Conservation (phyloP, 768 basidiomycete genomes). For the Psilocybe sp. region DNA sequence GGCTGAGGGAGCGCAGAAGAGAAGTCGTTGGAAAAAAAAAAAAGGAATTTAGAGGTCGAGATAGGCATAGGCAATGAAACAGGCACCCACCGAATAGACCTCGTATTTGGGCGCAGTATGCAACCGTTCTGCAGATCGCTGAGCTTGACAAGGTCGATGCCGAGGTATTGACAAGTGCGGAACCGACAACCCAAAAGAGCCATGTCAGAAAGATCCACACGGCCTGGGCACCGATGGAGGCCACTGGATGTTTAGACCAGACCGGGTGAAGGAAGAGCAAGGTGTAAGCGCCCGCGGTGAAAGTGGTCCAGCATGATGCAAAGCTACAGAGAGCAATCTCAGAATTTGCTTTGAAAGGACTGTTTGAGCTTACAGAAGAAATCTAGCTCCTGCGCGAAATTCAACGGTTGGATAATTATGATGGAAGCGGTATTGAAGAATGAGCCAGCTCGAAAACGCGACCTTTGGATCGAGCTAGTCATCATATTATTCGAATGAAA, state of each 20-base stretch:
- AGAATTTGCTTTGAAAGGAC: slow-evolving; percentile 4
- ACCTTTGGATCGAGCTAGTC: slow-evolving; percentile 28
- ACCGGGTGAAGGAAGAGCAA: slow-evolving; percentile 59
- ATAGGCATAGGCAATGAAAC: background rate
- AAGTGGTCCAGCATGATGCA: slow-evolving; percentile 56
- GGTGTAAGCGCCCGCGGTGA: slow-evolving; percentile 51
- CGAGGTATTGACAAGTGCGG: slow-evolving; percentile 48
- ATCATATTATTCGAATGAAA: background rate
- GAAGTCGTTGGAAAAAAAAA: background rate
- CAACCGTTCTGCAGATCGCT: slow-evolving; percentile 38
- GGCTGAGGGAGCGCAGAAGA: slow-evolving; percentile 20
- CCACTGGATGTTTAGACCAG: slow-evolving; percentile 50
- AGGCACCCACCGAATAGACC: slow-evolving; percentile 43
- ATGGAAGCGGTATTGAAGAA: slow-evolving; percentile 53
- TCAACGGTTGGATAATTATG: slow-evolving; percentile 47
- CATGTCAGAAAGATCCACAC: slow-evolving; percentile 60
- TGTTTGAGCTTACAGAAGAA: slow-evolving; percentile 41
- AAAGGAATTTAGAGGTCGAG: background rate
- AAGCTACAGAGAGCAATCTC: slow-evolving; percentile 35
- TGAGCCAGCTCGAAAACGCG: slow-evolving; percentile 56
- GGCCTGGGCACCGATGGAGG: slow-evolving; percentile 57
- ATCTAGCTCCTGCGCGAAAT: slow-evolving; percentile 39
- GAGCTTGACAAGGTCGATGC: slow-evolving; percentile 41
- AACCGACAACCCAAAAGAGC: slow-evolving; percentile 59
- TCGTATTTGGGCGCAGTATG: slow-evolving; percentile 58